phyloP scores from a whole-genome alignment of 768 basidiomycete species.

The Mrakia frigida region DNA sequence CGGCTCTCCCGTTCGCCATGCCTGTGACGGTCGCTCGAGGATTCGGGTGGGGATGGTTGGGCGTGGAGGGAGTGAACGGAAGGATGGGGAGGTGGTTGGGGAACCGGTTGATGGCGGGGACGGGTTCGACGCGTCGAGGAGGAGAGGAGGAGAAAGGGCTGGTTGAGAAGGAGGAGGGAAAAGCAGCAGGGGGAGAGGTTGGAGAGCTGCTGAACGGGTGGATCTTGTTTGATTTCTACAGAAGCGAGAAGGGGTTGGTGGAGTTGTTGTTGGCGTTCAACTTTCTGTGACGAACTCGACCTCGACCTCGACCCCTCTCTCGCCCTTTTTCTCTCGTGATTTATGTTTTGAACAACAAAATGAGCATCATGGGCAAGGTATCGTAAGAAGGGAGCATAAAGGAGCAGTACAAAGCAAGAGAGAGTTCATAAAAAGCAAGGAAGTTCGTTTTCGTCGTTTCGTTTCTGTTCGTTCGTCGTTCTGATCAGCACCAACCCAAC shows the following conservation, averaged over 20 bases:
- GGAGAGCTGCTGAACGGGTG: slow-evolving; percentile 26
- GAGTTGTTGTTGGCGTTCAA: slow-evolving; percentile 36
- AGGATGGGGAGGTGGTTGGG: slow-evolving; percentile 69
- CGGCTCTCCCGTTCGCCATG: slow-evolving; percentile 71
- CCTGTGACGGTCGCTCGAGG: slow-evolving; percentile 74
- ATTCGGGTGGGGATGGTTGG: slow-evolving; percentile 65
- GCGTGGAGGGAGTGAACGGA: slow-evolving; percentile 79
- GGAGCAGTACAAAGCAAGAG: background rate
- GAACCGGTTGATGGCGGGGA: slow-evolving; percentile 47
- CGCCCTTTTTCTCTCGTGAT: background rate
- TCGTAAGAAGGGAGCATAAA: too few relatives aligned
- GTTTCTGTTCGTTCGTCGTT: background rate
- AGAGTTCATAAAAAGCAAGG: background rate
- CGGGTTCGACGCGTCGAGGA: background rate
- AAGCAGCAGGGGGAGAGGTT: background rate
- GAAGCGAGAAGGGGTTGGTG: slow-evolving; percentile 26
- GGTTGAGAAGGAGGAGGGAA: slow-evolving; percentile 7
- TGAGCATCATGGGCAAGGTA: too few relatives aligned
- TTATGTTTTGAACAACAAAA: too few relatives aligned
- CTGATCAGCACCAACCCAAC: background rate
- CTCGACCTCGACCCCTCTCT: background rate
- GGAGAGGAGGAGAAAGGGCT: background rate
- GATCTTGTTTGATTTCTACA: slow-evolving; percentile 36
- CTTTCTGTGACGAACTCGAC: slow-evolving; percentile 13
- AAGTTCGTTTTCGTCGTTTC: background rate